Evolutionary conservation across 176 grass and related monocot genomes (phyloP).

Genomic region (Zizania latifolia): DNA sequence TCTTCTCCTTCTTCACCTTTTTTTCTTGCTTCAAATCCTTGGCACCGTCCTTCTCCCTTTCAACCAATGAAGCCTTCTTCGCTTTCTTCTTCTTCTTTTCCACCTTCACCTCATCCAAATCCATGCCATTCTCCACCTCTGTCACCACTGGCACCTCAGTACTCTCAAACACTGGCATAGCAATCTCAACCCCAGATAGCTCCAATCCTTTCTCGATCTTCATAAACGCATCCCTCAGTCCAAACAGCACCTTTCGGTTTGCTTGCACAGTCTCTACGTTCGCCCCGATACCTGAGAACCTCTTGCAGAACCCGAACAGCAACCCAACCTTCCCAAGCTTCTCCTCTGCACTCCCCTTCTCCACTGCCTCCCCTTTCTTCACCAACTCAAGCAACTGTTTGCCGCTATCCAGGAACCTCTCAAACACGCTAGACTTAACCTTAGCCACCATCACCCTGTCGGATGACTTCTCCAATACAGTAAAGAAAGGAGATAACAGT

Average conservation of each 20-base stretch:
- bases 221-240: constrained; percentile 66
- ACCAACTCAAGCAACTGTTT: constrained; percentile 34
- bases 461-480: constrained; percentile 50
- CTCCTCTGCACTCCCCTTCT: constrained; percentile 52
- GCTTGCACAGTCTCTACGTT: constrained; percentile 54
- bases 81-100: constrained; percentile 58
- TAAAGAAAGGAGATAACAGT: constrained; percentile 59
- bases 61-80: constrained; percentile 15
- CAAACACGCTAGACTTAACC: constrained; percentile 64
- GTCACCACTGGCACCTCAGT: not conserved
- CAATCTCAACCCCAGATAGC: constrained; percentile 47
- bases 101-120: constrained; percentile 26
- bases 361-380: constrained; percentile 46
- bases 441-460: constrained; percentile 72
- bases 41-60: constrained; percentile 5
- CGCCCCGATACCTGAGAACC: constrained; percentile 56
- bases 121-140: constrained; percentile 13
- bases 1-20: constrained; percentile 29
- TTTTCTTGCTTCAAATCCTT: constrained; percentile 30
- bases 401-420: constrained; percentile 45
- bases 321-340: constrained; percentile 57
- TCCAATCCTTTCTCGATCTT: constrained; percentile 69
- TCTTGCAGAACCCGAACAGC: constrained; percentile 57
- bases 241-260: constrained; percentile 61
- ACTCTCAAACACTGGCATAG: constrained; percentile 19